phyloP scores from a whole-genome alignment of 352 stramenopile species.

The Hyaloperonospora brassicae region DNA sequence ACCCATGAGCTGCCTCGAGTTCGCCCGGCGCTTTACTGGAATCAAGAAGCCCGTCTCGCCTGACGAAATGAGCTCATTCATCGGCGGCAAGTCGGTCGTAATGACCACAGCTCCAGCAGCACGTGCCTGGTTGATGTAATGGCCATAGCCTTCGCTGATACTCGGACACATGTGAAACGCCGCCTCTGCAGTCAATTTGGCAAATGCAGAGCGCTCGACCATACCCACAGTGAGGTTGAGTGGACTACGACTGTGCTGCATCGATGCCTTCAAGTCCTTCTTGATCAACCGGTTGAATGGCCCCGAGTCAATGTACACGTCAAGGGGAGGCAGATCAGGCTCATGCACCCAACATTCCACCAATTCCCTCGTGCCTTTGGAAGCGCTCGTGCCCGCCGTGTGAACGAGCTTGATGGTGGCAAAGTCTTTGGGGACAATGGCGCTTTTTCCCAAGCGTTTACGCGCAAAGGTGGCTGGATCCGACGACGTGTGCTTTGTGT shows the following conservation, averaged over 20 bases:
- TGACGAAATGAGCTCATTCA: slow-evolving; percentile 47
- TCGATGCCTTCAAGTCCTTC: slow-evolving; percentile 2
- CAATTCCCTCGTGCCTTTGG: slow-evolving; percentile 42
- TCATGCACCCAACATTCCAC: slow-evolving; percentile 46
- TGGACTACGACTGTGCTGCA: slow-evolving; percentile 23
- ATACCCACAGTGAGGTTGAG: slow-evolving; percentile 21
- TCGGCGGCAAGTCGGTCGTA: slow-evolving; percentile 42
- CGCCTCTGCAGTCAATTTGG: slow-evolving; percentile 37
- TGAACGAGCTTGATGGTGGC: slow-evolving; percentile 37
- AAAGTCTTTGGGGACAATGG: slow-evolving; percentile 33
- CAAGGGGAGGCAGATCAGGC: slow-evolving; percentile 35
- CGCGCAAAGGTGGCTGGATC: slow-evolving; percentile 25
- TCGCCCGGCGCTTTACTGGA: slow-evolving; percentile 3
- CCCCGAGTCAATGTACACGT: slow-evolving; percentile 27
- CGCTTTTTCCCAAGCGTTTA: slow-evolving; percentile 11
- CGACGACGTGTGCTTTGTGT: slow-evolving; percentile 45
- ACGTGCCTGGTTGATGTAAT: slow-evolving; percentile 63
- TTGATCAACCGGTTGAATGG: slow-evolving; percentile 19
- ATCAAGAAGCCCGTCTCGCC: slow-evolving; percentile 16
- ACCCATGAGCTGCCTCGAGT: slow-evolving; percentile 16
- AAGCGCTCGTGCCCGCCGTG: slow-evolving; percentile 34
- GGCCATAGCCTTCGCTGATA: slow-evolving; percentile 48
- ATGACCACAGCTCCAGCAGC: slow-evolving; percentile 39
- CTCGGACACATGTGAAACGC: slow-evolving; percentile 55
- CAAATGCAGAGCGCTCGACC: slow-evolving; percentile 27